Base-by-base conservation (phyloP, 495 filamentous ascomycete genomes). In the Podospora appendiculata region DNA sequence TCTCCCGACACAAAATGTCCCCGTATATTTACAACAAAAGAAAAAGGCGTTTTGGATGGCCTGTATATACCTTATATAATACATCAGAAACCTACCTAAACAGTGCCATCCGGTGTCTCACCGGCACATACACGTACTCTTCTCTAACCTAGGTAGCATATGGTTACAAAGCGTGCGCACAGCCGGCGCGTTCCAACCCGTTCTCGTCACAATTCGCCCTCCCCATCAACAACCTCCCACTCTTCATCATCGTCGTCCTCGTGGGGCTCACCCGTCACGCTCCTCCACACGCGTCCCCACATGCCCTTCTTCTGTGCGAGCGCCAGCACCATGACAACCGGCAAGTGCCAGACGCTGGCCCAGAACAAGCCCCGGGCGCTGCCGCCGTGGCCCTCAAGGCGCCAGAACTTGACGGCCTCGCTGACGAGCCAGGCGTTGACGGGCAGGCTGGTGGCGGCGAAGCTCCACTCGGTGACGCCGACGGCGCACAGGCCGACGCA, bases 311-410 rank as follows among this genome's bases (percentile, higher is more conserved):
- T 98, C 64, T 93, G 90, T 44, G 84, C 81, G 65, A 97, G 87
- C 39, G 90, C 94, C 52, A 96, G 72, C 52, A 95, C 88, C 75
- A 98, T 82, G 18, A 96, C 78, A 42, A 88, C 88, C 0, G 93
- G 93, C 38, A 98, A 61, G 72, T 96, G 90, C 93, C 93, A 98
- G 19, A 98, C 90, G 68, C 89, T 94, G 0, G 93, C 89, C 93
- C 93, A 98, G 69, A 98, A 98, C 51, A 98, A 63, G 6, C 84
- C 85, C 42, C 89, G 81, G 7, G 94, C 94, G 41, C 75, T 86
- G 6, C 94, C 94, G 56, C 86, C 82, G 42, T 80, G 76, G 12
- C 92, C 93, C 52, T 89, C 80, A 33, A 81, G 71, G 51, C 80
- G 76, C 83, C 87, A 95, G 68, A 97, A 96, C 47, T 74, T 74